phyloP scores from a whole-genome alignment of 345 rosid species.

The Hibiscus tridactylites region DNA sequence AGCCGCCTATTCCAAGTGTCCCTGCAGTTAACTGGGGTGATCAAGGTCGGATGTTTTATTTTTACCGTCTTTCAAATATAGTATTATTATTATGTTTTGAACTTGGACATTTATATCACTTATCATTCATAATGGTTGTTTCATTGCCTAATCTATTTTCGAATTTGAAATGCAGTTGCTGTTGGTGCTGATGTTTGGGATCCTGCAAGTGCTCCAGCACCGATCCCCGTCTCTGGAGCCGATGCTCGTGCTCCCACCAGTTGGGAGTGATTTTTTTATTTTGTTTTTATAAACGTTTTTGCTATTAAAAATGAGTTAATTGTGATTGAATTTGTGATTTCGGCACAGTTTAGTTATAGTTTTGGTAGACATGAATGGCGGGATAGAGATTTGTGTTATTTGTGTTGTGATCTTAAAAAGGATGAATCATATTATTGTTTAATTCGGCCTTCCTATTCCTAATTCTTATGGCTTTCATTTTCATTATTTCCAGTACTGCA shows the following conservation, averaged over 20 bases:
- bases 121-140: background rate
- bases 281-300: slow-evolving; percentile 12
- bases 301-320: slow-evolving; percentile 9
- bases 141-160: background rate
- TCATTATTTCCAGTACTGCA: background rate
- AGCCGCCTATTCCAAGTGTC: slow-evolving; percentile 47
- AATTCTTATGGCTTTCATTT: background rate
- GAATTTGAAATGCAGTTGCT: slow-evolving; percentile 10
- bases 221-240: background rate
- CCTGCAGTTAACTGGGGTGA: slow-evolving; percentile 42
- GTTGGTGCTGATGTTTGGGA: slow-evolving; percentile 46
- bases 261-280: slow-evolving; percentile 37
- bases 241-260: slow-evolving; percentile 16
- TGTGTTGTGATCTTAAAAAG: background rate
- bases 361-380: slow-evolving; percentile 1
- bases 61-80: too few species aligned
- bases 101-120: background rate
- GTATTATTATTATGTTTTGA: too few species aligned
- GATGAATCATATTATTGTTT: slow-evolving; percentile 3
- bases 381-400: slow-evolving; percentile 7
- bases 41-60: slow-evolving; percentile 8
- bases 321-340: slow-evolving; percentile 12
- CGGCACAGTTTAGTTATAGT: slow-evolving; percentile 17
- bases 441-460: background rate
- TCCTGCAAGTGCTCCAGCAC: slow-evolving; percentile 22